phyloP scores from a whole-genome alignment of 139 green algal species.

The Pleodorina starrii region DNA sequence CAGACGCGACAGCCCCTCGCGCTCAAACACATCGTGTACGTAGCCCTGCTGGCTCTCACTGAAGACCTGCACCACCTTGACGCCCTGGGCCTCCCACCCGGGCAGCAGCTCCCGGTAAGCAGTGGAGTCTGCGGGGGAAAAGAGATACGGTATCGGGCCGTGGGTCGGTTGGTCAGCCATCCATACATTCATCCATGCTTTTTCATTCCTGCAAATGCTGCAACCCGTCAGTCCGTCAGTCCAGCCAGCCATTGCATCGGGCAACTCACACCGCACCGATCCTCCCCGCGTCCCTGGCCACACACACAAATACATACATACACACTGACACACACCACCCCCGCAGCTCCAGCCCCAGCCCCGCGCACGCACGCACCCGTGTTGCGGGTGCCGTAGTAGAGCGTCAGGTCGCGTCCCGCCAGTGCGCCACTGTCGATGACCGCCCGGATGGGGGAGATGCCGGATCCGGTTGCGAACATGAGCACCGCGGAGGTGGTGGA shows the following conservation, averaged over 20 bases:
- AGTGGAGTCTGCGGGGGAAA: constrained; percentile 25
- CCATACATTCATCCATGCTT: too few relatives aligned
- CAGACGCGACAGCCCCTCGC: constrained; percentile 18
- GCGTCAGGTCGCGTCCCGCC: constrained; percentile 59
- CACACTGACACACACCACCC: too few relatives aligned
- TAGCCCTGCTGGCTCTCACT: constrained; percentile 67
- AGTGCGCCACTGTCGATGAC: constrained; percentile 83
- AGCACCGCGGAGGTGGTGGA: constrained; percentile 64
- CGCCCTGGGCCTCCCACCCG: constrained; percentile 76
- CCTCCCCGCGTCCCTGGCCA: too few relatives aligned
- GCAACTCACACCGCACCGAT: too few relatives aligned
- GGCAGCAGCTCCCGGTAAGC: constrained; percentile 65
- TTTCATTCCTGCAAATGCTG: too few relatives aligned
- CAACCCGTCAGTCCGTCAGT: too few relatives aligned
- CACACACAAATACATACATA: too few relatives aligned
- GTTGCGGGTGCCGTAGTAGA: constrained; percentile 87
- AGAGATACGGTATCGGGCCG: too few relatives aligned
- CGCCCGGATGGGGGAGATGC: constrained; percentile 85
- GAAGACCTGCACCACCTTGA: constrained; percentile 74
- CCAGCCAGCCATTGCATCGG: too few relatives aligned
- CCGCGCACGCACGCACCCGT: constrained; percentile 12
- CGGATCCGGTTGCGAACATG: constrained; percentile 79
- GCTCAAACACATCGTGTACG: constrained; percentile 81
- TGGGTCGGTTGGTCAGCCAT: too few relatives aligned
- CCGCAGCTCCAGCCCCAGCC: background rate